A percentile compares a stretch with the other conserved stretches of the same genome.
Conservation (phyloP, 805 yeast species). For the Candida argentea region DNA sequence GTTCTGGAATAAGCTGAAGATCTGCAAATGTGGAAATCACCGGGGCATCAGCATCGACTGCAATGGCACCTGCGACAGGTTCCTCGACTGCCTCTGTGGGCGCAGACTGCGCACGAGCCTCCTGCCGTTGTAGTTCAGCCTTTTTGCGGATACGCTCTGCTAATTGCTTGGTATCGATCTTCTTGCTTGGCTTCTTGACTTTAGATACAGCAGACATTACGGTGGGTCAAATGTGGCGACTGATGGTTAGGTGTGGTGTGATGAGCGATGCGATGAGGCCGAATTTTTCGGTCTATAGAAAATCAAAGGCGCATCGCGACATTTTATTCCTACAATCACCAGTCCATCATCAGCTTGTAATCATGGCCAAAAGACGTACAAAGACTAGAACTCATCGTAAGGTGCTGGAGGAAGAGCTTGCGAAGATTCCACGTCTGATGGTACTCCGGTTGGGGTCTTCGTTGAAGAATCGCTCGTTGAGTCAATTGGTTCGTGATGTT, state of each 20-base stretch:
- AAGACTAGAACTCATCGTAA: slow-evolving; percentile 84
- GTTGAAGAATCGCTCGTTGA: slow-evolving; percentile 66
- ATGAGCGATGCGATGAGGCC: no score
- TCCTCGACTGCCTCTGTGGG: slow-evolving; percentile 4
- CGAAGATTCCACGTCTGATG: slow-evolving; percentile 85
- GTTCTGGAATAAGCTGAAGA: slow-evolving; percentile 62
- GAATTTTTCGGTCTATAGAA: no score
- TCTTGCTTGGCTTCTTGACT: slow-evolving; percentile 4
- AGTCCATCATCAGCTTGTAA: no score
- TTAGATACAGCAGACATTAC: slow-evolving; percentile 1
- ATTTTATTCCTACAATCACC: background rate
- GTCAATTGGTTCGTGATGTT: slow-evolving; percentile 80
- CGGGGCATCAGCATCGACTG: slow-evolving; percentile 2
- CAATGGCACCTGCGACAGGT: slow-evolving; percentile 1
- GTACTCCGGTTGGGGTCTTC: slow-evolving; percentile 79
- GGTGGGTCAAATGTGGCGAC: background rate
- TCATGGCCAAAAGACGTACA: slow-evolving; percentile 33
- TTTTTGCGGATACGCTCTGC: slow-evolving; percentile 42
- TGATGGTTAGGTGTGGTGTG: no score
- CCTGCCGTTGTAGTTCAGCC: slow-evolving; percentile 2
- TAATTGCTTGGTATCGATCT: slow-evolving; percentile 29
- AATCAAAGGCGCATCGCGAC: no score
- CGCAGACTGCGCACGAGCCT: slow-evolving; percentile 3
- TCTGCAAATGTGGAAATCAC: slow-evolving; percentile 21
- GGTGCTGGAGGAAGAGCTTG: slow-evolving; percentile 51